Evolutionary conservation across 164 flowering plant genomes (phyloP).

Genomic region (Sextonia rubra): DNA sequence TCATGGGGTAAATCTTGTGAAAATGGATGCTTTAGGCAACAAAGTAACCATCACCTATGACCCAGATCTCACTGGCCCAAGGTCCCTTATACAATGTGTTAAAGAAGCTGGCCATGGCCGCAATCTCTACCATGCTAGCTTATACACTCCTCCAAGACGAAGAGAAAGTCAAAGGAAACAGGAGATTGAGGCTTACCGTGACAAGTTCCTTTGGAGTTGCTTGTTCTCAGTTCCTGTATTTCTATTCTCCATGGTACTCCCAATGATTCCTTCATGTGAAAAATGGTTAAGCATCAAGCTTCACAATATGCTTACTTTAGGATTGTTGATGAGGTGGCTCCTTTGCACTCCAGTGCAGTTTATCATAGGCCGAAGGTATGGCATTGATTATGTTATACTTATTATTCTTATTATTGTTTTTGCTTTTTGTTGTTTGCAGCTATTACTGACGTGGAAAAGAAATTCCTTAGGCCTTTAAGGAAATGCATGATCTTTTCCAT

Average conservation of each 20-base stretch:
- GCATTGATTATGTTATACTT: background rate
- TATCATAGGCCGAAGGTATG: conserved; percentile 74
- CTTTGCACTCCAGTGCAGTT: conserved; percentile 93
- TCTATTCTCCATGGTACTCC: conserved; percentile 80
- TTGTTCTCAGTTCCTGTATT: conserved; percentile 80
- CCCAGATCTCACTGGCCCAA: conserved; percentile 75
- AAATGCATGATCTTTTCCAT: no score
- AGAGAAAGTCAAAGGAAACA: conserved; percentile 56
- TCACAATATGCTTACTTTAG: conserved; percentile 68
- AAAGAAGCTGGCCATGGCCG: conserved; percentile 44
- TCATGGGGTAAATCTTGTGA: conserved; percentile 67
- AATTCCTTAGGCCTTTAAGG: no score
- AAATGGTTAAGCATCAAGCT: conserved; percentile 64
- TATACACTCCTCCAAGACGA: conserved; percentile 54
- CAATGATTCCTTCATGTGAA: conserved; percentile 87
- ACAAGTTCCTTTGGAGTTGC: conserved; percentile 72
- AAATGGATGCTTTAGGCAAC: conserved; percentile 47
- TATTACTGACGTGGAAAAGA: background rate
- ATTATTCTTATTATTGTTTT: background rate
- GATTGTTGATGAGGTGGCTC: conserved; percentile 78
- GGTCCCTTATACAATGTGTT: conserved; percentile 62
- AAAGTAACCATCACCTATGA: conserved; percentile 62
- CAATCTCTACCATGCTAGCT: conserved; percentile 45
- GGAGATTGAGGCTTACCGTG: conserved; percentile 50
- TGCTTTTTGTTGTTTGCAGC: background rate